Evolutionary conservation across 129 eudicot species (phyloP).

Genomic region (Flaveria robusta): DNA sequence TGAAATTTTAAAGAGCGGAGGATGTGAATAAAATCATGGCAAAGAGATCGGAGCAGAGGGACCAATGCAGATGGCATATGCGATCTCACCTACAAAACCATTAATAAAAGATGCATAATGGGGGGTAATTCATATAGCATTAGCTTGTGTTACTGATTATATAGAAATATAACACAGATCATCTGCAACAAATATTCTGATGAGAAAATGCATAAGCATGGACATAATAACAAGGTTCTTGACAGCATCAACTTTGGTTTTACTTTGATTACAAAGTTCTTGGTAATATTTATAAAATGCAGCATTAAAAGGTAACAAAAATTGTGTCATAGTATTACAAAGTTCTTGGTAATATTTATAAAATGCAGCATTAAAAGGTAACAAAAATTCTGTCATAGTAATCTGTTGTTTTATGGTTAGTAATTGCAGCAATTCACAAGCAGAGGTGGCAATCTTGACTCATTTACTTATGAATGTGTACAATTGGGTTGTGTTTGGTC

Average conservation of each 20-base stretch:
- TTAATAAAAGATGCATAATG: conserved; percentile 8
- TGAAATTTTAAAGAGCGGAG: conserved; percentile 56
- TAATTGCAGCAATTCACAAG: background rate
- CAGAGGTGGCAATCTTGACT: background rate
- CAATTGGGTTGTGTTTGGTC: background rate
- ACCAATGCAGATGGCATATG: conserved; percentile 73
- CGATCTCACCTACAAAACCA: conserved; percentile 64
- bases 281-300: conserved; percentile 38
- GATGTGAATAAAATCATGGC: conserved; percentile 51
- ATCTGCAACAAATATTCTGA: conserved; percentile 27
- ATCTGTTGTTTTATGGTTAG: background rate
- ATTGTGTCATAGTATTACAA: conserved; percentile 28
- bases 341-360: conserved; percentile 36
- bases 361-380: conserved; percentile 42
- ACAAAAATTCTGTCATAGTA: conserved; percentile 24
- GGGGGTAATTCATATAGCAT: background rate
- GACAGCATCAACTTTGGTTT: conserved; percentile 37
- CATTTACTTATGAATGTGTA: background rate
- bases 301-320: conserved; percentile 42
- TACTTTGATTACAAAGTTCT: conserved; percentile 26
- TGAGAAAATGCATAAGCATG: conserved; percentile 53
- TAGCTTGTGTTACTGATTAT: conserved; percentile 17
- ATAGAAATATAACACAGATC: background rate
- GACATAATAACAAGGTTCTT: conserved; percentile 39
- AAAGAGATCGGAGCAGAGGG: conserved; percentile 63